phyloP scores from a whole-genome alignment of 768 basidiomycete genomes.

The Hirschioporus abietinus region DNA sequence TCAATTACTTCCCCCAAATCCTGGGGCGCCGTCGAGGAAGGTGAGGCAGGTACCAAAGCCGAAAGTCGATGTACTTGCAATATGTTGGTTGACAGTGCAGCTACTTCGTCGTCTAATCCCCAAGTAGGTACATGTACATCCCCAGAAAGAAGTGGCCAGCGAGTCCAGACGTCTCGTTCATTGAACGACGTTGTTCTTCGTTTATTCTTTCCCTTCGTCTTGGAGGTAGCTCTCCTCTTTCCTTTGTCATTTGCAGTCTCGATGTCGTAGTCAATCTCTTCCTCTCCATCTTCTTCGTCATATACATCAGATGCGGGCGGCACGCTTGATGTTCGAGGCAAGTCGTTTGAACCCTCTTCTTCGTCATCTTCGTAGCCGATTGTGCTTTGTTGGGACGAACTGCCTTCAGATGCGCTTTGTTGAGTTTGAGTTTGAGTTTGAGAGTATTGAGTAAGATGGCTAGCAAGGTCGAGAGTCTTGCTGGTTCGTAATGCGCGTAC shows the following conservation, averaged over 20 bases:
- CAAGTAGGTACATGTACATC: constrained; percentile 68
- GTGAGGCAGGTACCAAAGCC: not conserved
- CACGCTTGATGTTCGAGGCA: constrained; percentile 8
- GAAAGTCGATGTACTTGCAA: constrained; percentile 20
- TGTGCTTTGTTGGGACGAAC: constrained; percentile 15
- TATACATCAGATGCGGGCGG: not conserved
- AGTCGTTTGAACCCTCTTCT: constrained; percentile 21
- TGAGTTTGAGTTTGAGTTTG: constrained; percentile 7
- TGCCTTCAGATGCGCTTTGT: constrained; percentile 9
- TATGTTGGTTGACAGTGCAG: constrained; percentile 36
- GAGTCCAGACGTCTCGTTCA: constrained; percentile 55
- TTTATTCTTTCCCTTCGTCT: not conserved
- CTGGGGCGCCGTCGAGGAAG: not conserved
- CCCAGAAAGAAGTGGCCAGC: constrained; percentile 63
- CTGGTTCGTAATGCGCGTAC: constrained; percentile 58
- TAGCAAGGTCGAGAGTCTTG: constrained; percentile 51
- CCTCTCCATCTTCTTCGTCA: not conserved
- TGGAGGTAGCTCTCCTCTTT: not conserved
- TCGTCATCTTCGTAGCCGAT: constrained; percentile 22
- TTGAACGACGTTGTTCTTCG: not conserved
- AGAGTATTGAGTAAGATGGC: constrained; percentile 37
- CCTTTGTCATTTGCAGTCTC: constrained; percentile 1
- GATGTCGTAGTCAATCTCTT: not conserved
- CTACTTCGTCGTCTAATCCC: constrained; percentile 65
- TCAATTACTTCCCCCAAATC: too few relatives aligned